phyloP scores from a whole-genome alignment of 1,284 basidiomycete genomes.

The Mycena sp. region DNA sequence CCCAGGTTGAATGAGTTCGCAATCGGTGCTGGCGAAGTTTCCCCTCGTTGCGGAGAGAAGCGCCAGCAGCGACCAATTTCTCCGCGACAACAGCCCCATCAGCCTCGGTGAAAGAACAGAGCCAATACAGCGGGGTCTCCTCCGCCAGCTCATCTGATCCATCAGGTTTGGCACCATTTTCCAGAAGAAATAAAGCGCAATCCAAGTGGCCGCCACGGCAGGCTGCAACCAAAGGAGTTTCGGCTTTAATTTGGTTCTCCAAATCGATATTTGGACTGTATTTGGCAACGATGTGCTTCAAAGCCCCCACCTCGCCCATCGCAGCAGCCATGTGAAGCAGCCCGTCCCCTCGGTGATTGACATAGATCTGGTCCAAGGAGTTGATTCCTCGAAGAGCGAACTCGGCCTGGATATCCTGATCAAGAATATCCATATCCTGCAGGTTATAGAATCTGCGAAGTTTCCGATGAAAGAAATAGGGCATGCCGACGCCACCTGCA shows the following conservation, averaged over 20 bases:
- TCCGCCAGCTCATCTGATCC: neutral
- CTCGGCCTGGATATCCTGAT: slow-evolving; percentile 3
- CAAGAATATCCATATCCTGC: neutral
- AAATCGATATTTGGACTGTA: slow-evolving; percentile 1
- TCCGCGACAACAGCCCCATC: neutral
- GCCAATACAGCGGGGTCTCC: slow-evolving; percentile 5
- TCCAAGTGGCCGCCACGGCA: neutral
- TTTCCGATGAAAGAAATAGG: neutral
- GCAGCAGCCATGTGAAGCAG: neutral
- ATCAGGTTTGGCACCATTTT: neutral
- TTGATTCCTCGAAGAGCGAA: neutral
- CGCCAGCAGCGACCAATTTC: neutral
- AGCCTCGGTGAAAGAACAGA: neutral
- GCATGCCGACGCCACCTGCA: slow-evolving; percentile 1
- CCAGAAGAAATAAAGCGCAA: neutral
- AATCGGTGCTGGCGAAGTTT: neutral
- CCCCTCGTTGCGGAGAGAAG: neutral
- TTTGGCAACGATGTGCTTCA: neutral
- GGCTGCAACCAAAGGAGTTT: neutral
- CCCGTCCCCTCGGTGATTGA: neutral
- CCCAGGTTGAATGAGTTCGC: neutral
- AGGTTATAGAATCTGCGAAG: neutral
- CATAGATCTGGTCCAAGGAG: slow-evolving; percentile 6
- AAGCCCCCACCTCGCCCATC: neutral
- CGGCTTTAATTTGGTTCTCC: neutral